phyloP scores from a whole-genome alignment of 352 stramenopile species.

The Blastocystis hominis region DNA sequence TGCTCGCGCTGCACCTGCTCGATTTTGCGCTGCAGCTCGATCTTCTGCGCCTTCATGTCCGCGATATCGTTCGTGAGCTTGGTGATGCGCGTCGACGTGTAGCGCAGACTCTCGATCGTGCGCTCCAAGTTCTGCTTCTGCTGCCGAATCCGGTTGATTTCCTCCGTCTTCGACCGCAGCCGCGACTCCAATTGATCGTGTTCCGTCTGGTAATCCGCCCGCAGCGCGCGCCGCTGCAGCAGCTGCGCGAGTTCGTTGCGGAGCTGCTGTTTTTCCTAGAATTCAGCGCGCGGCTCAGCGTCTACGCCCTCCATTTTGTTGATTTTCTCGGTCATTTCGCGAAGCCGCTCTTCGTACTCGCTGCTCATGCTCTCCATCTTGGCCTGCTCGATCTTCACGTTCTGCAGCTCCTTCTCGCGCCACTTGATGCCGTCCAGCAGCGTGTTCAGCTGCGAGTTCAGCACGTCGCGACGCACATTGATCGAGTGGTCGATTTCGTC shows the following conservation, averaged over 20 bases:
- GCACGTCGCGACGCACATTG: not conserved
- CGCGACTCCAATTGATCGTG: not conserved
- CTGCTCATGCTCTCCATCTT: constrained; percentile 6
- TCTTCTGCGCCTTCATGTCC: constrained; percentile 10
- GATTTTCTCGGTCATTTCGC: constrained; percentile 32
- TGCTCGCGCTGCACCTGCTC: constrained; percentile 12
- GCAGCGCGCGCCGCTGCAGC: not conserved
- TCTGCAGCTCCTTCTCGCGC: constrained; percentile 32
- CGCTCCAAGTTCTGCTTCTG: constrained; percentile 25
- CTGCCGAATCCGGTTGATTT: not conserved
- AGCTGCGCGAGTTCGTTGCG: not conserved
- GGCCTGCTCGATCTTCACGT: not conserved
- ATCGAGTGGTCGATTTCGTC: not conserved
- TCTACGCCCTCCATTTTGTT: not conserved
- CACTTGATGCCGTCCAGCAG: constrained; percentile 14
- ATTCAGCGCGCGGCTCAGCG: not conserved
- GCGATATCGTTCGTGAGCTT: constrained; percentile 3
- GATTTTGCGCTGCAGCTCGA: not conserved
- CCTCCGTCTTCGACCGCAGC: not conserved
- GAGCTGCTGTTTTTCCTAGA: constrained; percentile 14
- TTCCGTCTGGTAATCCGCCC: not conserved
- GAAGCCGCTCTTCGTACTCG: constrained; percentile 1
- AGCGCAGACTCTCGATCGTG: not conserved
- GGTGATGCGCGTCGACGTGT: not conserved
- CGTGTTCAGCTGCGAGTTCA: constrained; percentile 21